Evolutionary conservation across 805 yeast species (phyloP).

Genomic region (Barnettozyma salicaria): DNA sequence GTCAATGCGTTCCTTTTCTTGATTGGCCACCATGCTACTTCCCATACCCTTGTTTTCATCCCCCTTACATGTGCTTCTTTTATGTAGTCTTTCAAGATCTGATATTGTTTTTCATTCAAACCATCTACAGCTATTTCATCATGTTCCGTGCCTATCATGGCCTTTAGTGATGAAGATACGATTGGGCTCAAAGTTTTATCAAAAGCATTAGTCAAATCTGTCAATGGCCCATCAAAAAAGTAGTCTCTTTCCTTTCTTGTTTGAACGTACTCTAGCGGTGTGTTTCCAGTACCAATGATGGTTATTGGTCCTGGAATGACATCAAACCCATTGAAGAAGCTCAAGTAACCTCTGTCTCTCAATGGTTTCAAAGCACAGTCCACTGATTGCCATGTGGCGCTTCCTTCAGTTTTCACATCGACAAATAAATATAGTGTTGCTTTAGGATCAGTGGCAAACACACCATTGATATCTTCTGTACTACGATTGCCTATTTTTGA

Average conservation of each 20-base stretch:
- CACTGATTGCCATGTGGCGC: constrained; percentile 42
- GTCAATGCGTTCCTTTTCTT: constrained; percentile 40
- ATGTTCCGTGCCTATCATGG: constrained; percentile 13
- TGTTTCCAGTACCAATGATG: constrained; percentile 64
- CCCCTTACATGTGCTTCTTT: constrained; percentile 44
- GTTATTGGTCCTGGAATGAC: constrained; percentile 51
- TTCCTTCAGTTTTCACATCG: constrained; percentile 55
- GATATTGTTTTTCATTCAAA: constrained; percentile 33
- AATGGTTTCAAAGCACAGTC: constrained; percentile 45
- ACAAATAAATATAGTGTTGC: constrained; percentile 56
- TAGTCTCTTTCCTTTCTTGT: constrained; percentile 29
- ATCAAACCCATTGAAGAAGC: constrained; percentile 35
- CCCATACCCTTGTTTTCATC: constrained; percentile 65
- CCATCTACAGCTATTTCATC: constrained; percentile 22
- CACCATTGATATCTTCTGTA: constrained; percentile 30
- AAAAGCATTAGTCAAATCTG: constrained; percentile 19
- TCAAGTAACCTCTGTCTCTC: constrained; percentile 44
- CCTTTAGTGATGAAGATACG: constrained; percentile 43
- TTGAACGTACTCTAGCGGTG: constrained; percentile 40
- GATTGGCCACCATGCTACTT: constrained; percentile 65
- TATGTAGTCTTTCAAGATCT: constrained; percentile 27
- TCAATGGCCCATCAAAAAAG: constrained; percentile 51
- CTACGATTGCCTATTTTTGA: constrained; percentile 10
- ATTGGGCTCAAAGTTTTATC: constrained; percentile 29
- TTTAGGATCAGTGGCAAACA: constrained; percentile 40